Evolutionary conservation across 805 yeast genomes (phyloP), one percentile per base, ranked within the genome.

Genomic region (Suhomyces canberraensis): DNA sequence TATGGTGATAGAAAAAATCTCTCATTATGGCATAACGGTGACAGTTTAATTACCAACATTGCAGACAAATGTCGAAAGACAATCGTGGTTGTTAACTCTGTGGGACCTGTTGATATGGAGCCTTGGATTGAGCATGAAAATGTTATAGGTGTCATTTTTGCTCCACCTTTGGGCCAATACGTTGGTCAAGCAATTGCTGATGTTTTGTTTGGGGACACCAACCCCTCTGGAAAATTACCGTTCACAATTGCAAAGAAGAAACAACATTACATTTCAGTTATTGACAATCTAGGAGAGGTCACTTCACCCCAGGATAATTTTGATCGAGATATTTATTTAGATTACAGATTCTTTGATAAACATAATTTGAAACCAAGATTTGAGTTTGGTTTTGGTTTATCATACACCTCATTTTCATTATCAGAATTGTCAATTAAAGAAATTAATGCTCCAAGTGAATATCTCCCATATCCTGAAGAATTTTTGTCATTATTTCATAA

Each of bases 211-310:
- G 85, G 86, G 1, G 79, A 75, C 25, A 65, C 61, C n/a, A 73
- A 73, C 42, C 84, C 85, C 7, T 75, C 81, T 25, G 86, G 85
- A 4, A 68, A 73, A 41, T 61, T 80, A 24, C 84, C 86, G 1
- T 78, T 79, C 49, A 77, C 85, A 3, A 69, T 79, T 44, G 82
- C 85, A 9, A 72, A 69, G 48, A 71, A 73, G 42, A 60, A 58
- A 22, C 67, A 52, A 52, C 68, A 64, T 37, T 66, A 78, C 44
- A 74, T 71, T 17, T 72, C 74, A 16, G 58, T 75, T 8, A 46
- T 73, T 36, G 63, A 56, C 24, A 54, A 53, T 27, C 56, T 36
- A 44, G 51, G 47, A 27, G 58, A 50, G 1, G 47, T 48, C 2
- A 38, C 32, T 11, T 54, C 52, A 21, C 73, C 74, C 3, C 73